Evolutionary conservation across 768 basidiomycete genomes (phyloP), one percentile per base, ranked within the genome.

Genomic region (Hygrophorus russula): DNA sequence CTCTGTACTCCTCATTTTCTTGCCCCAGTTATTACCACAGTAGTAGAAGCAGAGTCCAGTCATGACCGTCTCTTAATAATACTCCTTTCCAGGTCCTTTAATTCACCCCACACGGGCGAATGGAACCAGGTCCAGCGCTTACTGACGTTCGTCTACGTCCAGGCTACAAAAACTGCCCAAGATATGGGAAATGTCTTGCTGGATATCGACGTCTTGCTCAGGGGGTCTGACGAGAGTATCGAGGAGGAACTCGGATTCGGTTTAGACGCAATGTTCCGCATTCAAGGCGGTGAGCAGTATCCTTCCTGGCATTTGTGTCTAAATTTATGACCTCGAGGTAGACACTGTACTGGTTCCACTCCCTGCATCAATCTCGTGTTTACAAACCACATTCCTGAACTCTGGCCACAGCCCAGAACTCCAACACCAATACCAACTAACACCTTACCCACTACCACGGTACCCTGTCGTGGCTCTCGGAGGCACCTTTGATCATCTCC

Each of bases 401-500:
- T 52, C 60, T 12, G 59, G 60, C 11, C 49, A 50, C 40, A 30
- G 9, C 34, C 17, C 14, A 17, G 30, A 30, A 30, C 43, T 3
- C 3, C 42, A 39, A 10, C 39, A 15, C 33, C 50, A 19, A 45
- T 49, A 17, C 34, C 34, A 14, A 42, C 6, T 10, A 9, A 45
- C 6, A 36, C 41, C 14, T 38, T 15, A 33, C 51, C 36, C n/a
- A 51, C 64, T 11, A 24, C 47, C 63, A 13, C 48, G 59, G 33
- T 69, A 67, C 56, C 82, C 82, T 10, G 85, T 90, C 41, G 76
- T 82, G n/a, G 84, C 79, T 0, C 70, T 97, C 6, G 94, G 96
- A 5, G 96, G 96, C 0, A 98, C 96, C 0, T 98, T 98, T 61
- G 96, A 99, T 62, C 96, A 98, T 59, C 75, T 99, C 12, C 96